Base-by-base conservation (phyloP, 2,329 filamentous ascomycete genomes). In the Xylariaceae sp. region DNA sequence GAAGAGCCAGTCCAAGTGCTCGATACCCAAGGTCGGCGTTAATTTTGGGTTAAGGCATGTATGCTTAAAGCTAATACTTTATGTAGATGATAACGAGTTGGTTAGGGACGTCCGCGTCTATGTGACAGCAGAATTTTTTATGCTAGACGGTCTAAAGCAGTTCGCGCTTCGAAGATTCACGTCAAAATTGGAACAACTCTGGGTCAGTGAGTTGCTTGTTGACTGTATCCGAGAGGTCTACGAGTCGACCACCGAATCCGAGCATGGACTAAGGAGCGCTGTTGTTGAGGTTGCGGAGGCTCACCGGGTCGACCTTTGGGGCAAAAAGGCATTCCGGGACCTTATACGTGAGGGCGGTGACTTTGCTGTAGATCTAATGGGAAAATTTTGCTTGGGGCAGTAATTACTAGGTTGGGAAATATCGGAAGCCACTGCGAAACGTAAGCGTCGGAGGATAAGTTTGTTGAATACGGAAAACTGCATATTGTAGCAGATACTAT, bases 151-250 rank as follows among this genome's bases (percentile, higher is more conserved):
- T 19, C 16, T 46, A 17, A 46, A 48, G 12, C 11, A 37, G 9
- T 27, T 30, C 26, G 45, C 42, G 9, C 37, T 48, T 12, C 1
- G 13, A 8, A 38, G 19, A 18, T 43, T 46, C 18, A 31, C 34
- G 32, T 38, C 28, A 8, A 36, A 41, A 17, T 13, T 46, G 11
- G 13, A 41, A 9, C 11, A 28, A 16, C 34, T 38, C 38, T 40
- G 34, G 40, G 21, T 41, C 5, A 40, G 40, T 21, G n/a, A n/a
- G n/a, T n/a, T n/a, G n/a, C n/a, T n/a, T n/a, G n/a, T n/a, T n/a
- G n/a, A n/a, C n/a, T n/a, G n/a, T n/a, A 34, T 45, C 34, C 40
- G 38, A 33, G 41, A 47, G 31, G n/a, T 47, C 15, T 47, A 45
- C 15, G 24, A 11, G 15, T 30, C 33, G 16, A 42, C 40, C 9